Evolutionary conservation across 495 filamentous ascomycete species (phyloP).

Genomic region (Aspergillus carlsbadensis): DNA sequence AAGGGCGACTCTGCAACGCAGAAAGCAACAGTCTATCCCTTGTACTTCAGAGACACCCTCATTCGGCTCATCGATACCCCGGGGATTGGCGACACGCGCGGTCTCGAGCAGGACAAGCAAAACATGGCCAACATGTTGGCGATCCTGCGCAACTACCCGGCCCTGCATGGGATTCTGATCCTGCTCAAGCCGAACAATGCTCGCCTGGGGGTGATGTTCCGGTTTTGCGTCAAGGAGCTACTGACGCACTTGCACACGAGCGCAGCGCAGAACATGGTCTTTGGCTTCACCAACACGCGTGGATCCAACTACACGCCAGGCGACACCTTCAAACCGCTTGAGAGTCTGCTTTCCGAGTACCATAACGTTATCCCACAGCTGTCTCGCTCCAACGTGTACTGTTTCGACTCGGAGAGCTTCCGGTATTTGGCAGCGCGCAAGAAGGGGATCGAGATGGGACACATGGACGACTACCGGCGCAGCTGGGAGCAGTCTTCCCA

Average conservation of each 20-base stretch:
- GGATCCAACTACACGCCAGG: slow-evolving; percentile 10
- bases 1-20: slow-evolving; percentile 10
- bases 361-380: slow-evolving; percentile 4
- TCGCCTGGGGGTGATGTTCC: slow-evolving; percentile 14
- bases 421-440: slow-evolving; percentile 6
- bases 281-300: slow-evolving; percentile 9
- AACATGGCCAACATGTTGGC: slow-evolving; percentile 16
- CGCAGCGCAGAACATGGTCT: slow-evolving; percentile 12
- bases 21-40: slow-evolving; percentile 13
- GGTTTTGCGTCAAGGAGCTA: slow-evolving; percentile 14
- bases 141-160: slow-evolving; percentile 10
- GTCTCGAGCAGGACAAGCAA: slow-evolving; percentile 13
- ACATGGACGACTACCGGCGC: slow-evolving; percentile 8
- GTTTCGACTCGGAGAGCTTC: slow-evolving; percentile 12
- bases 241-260: slow-evolving; percentile 10
- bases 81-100: slow-evolving; percentile 10
- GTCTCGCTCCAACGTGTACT: slow-evolving; percentile 4
- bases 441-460: slow-evolving; percentile 9
- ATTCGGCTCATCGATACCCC: slow-evolving; percentile 14
- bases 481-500: slow-evolving; percentile 8
- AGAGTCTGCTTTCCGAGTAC: slow-evolving; percentile 7
- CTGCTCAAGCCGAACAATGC: slow-evolving; percentile 15
- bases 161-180: slow-evolving; percentile 13
- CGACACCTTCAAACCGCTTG: slow-evolving; percentile 6
- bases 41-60: slow-evolving; percentile 13